Base-by-base conservation (phyloP, 352 stramenopile genomes). In the Aphanomyces cochlioides region DNA sequence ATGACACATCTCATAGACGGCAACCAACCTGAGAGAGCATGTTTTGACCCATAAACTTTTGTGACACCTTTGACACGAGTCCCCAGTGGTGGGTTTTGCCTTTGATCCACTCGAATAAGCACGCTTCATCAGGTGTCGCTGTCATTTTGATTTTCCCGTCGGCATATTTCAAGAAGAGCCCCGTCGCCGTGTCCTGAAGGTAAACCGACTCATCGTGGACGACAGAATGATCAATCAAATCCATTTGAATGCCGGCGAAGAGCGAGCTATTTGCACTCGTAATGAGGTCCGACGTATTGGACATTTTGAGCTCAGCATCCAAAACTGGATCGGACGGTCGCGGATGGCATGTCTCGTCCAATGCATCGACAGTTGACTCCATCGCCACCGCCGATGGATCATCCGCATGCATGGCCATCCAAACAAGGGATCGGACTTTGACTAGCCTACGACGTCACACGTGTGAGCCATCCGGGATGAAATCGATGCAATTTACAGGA, bases 1-100 rank as follows among this genome's bases (percentile, higher is more conserved):
- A 28, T 28, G 15, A 37, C 19, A 8, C 50, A 58, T 36, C 8
- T 58, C 1, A 58, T 58, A 1, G 7, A 36, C 1, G 34, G 13
- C 7, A 17, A 10, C 28, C 10, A n/a, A 61, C 54, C 54, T 78
- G 76, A 40, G 84, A 81, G 28, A 93, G 78, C 65, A 92, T 77
- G 56, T 90, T 93, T 74, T 92, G 85, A 12, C 86, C 86, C 5
- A 93, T 72, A 63, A 84, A 92, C 47, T 82, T 74, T 66, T 90
- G 81, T 21, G 82, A 80, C 41, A 83, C 72, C 7, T 68, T 80
- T 17, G 84, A 86, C 8, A 84, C 74, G 67, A 93, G 89, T n/a
- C 84, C 84, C 86, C 86, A 93, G 68, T 93, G 84, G 67, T 92
- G 84, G 0, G 83, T 89, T 56, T 92, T 92, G 12, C 86, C 84